Evolutionary conservation across 768 basidiomycete species (phyloP).

Genomic region (Leccinellum albellum): DNA sequence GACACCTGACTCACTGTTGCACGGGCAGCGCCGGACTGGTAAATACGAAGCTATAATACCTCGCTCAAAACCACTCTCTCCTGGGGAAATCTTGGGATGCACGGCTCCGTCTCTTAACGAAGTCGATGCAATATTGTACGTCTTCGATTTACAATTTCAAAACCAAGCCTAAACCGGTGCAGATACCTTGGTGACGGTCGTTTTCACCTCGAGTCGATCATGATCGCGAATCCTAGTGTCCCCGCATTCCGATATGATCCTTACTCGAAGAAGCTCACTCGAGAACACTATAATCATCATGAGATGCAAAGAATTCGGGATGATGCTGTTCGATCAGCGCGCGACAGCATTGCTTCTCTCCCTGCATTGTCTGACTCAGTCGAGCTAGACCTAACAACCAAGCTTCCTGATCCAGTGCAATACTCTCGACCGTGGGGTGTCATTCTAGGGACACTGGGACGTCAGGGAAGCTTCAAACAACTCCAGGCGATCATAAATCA

Average conservation of each 20-base stretch:
- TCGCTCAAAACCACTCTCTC: slow-evolving; percentile 86
- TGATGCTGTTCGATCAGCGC: slow-evolving; percentile 72
- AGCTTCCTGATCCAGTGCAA: not conserved
- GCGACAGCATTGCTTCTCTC: slow-evolving; percentile 51
- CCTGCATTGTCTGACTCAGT: slow-evolving; percentile 6
- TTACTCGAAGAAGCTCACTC: slow-evolving; percentile 94
- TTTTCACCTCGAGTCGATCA: slow-evolving; percentile 97
- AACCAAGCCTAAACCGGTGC: slow-evolving; percentile 4
- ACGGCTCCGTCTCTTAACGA: slow-evolving; percentile 80
- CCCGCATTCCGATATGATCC: slow-evolving; percentile 98
- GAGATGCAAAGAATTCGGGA: slow-evolving; percentile 80
- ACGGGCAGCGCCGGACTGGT: slow-evolving; percentile 45
- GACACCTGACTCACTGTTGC: not conserved
- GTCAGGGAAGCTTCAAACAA: slow-evolving; percentile 91
- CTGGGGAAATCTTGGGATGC: slow-evolving; percentile 96
- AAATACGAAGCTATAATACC: slow-evolving; percentile 77
- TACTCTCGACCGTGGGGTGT: slow-evolving; percentile 71
- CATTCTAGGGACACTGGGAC: slow-evolving; percentile 87
- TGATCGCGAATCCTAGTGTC: slow-evolving; percentile 96
- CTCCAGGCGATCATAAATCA: slow-evolving; percentile 80
- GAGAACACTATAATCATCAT: slow-evolving; percentile 84
- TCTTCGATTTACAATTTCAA: slow-evolving; percentile 5
- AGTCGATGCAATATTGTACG: slow-evolving; percentile 90
- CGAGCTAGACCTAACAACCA: slow-evolving; percentile 16
- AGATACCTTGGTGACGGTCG: slow-evolving; percentile 98